Base-by-base conservation (phyloP, 352 stramenopile species). In the Globisporangium echinulatum region DNA sequence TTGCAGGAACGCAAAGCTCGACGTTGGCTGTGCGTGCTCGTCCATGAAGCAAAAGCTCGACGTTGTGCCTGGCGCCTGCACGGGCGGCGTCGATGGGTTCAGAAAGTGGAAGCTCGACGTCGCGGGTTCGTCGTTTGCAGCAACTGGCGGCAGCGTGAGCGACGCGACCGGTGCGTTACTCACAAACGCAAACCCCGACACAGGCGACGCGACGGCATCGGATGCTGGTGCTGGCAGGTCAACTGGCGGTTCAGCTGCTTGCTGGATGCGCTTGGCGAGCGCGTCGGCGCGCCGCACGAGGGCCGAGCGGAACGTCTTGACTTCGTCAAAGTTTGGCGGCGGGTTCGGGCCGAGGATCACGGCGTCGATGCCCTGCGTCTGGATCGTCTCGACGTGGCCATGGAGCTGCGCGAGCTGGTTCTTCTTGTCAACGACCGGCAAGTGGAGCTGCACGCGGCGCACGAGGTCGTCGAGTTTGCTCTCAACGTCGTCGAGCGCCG, bases 401-500 rank as follows among this genome's bases (percentile, higher is more conserved):
- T 90, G 79, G 33, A 92, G 68, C 57, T 92, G 82, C 38, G 82
- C 82, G 15, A 92, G 64, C 53, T 85, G 65, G 59, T 90, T 89
- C 56, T 79, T 79, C 38, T 71, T 64, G 56, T 88, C 78, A 2
- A 59, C 58, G 5, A 85, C 56, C 1, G 61, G 64, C 11, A 78
- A 49, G 8, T 76, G 72, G 5, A 64, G 59, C 38, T 81, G 74
- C 39, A 87, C 78, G 10, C 74, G 75, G 39, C 60, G 58, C 19
- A 88, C 64, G 13, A 91, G 54, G 10, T 83, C 71, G 19, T 83
- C 77, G 10, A 88, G 56, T 36, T 84, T 72, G 6, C 58, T 54
- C 52, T 87, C 79, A n/a, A 85, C 73, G 1, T 68, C 70, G 19
- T 69, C 65, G 25, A 90, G 64, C 11, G 69, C 62, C n/a, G 58